Conservation (phyloP, 352 stramenopile genomes). For the Chrysophaeum taylorii region DNA sequence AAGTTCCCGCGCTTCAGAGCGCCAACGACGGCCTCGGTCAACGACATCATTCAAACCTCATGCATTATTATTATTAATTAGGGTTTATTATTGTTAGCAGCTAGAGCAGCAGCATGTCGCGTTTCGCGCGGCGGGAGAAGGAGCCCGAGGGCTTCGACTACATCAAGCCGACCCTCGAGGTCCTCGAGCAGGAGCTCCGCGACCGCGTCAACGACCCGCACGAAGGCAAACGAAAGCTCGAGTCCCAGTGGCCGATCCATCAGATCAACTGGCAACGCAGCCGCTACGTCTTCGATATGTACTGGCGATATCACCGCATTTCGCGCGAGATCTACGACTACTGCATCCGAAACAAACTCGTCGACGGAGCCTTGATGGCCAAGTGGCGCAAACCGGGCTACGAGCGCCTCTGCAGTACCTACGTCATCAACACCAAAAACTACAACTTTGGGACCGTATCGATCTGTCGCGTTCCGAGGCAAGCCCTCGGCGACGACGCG, state of each 20-base stretch:
- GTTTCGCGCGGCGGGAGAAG: slow-evolving; percentile 63
- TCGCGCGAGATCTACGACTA: slow-evolving; percentile 92
- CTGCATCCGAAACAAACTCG: slow-evolving; percentile 67
- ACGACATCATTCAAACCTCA: too few species aligned
- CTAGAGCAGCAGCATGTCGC: slow-evolving; percentile 73
- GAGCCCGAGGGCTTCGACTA: slow-evolving; percentile 83
- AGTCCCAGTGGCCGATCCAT: slow-evolving; percentile 95
- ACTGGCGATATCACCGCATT: slow-evolving; percentile 91
- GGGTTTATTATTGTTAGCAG: too few species aligned
- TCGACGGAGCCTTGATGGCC: slow-evolving; percentile 91
- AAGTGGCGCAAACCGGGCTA: slow-evolving; percentile 99
- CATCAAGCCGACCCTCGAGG: slow-evolving; percentile 84
- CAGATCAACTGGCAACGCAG: slow-evolving; percentile 98
- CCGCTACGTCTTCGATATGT: slow-evolving; percentile 98
- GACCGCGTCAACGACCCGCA: slow-evolving; percentile 95
- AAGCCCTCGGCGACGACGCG: slow-evolving; percentile 71
- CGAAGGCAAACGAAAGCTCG: slow-evolving; percentile 89
- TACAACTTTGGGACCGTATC: slow-evolving; percentile 97
- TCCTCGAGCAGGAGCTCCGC: slow-evolving; percentile 88
- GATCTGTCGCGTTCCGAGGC: slow-evolving; percentile 89
- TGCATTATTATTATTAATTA: too few species aligned
- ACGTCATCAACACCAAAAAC: slow-evolving; percentile 96
- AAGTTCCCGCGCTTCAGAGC: neutral
- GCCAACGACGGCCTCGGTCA: neutral
- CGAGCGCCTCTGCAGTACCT: slow-evolving; percentile 91